These are phyloP conservation scores for Sclerotinia nivalis DNA, from an alignment of 2,329 filamentous ascomycete species.

Conservation along the genomic window DNA sequence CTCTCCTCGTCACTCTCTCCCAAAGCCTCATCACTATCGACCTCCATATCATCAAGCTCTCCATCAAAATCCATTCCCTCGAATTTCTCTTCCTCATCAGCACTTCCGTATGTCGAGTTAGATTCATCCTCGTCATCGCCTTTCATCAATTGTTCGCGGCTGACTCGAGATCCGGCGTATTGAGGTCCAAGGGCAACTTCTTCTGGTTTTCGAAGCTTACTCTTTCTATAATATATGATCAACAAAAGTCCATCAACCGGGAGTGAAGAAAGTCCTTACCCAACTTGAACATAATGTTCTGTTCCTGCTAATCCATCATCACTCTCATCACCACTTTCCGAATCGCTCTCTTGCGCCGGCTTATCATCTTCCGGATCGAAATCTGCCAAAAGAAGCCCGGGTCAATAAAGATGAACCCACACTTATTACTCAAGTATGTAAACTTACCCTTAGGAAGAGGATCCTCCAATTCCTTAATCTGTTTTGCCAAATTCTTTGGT, in stretches of 20 bases:
- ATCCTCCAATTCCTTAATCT: slow-evolving; percentile 63
- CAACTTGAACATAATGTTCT: slow-evolving; percentile 83
- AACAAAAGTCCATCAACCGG: background rate
- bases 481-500: slow-evolving; percentile 53
- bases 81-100: slow-evolving; percentile 36
- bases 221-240: slow-evolving; percentile 59
- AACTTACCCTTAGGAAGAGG: slow-evolving; percentile 57
- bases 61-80: slow-evolving; percentile 59
- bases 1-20: slow-evolving; percentile 81
- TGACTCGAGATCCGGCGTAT: slow-evolving; percentile 77
- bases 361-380: slow-evolving; percentile 45
- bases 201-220: slow-evolving; percentile 75
- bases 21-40: slow-evolving; percentile 69
- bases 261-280: slow-evolving; percentile 47
- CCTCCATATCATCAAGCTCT: slow-evolving; percentile 56
- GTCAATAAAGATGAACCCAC: slow-evolving; percentile 1
- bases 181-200: slow-evolving; percentile 69
- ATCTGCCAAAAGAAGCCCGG: slow-evolving; percentile 37
- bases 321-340: slow-evolving; percentile 51
- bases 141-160: slow-evolving; percentile 63
- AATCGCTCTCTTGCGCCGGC: slow-evolving; percentile 34
- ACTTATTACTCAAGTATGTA: background rate
- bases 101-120: slow-evolving; percentile 33
- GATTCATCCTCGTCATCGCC: slow-evolving; percentile 54
- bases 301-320: slow-evolving; percentile 62